These are phyloP conservation scores for Phytophthora palmivora DNA, from an alignment of 352 stramenopile species.

Conservation along the genomic window DNA sequence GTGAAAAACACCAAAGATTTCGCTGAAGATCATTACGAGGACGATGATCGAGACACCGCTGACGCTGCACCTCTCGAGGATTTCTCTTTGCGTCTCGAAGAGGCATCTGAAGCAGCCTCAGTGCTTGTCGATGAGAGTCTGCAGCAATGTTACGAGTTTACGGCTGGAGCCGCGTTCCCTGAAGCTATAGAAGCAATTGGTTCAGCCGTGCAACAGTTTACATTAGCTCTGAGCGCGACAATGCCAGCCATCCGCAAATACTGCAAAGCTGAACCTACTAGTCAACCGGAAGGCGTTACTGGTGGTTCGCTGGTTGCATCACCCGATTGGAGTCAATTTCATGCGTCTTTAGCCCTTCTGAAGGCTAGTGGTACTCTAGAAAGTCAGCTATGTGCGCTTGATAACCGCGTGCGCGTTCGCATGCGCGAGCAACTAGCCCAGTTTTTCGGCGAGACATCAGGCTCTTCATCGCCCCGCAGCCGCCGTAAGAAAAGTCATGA, in stretches of 20 bases:
- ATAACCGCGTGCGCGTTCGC: slow-evolving; percentile 55
- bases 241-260: slow-evolving; percentile 56
- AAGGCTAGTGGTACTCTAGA: slow-evolving; percentile 66
- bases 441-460: slow-evolving; percentile 35
- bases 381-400: slow-evolving; percentile 50
- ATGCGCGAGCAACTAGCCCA: slow-evolving; percentile 64
- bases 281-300: neutral
- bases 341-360: slow-evolving; percentile 66
- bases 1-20: slow-evolving; percentile 4
- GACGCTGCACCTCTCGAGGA: slow-evolving; percentile 49
- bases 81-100: slow-evolving; percentile 70
- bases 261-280: slow-evolving; percentile 40
- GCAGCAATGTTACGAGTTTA: slow-evolving; percentile 66
- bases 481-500: slow-evolving; percentile 43
- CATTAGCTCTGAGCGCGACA: slow-evolving; percentile 39
- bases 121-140: slow-evolving; percentile 58
- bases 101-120: slow-evolving; percentile 50
- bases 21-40: slow-evolving; percentile 27
- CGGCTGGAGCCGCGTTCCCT: slow-evolving; percentile 60
- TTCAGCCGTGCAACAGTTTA: slow-evolving; percentile 56
- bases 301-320: slow-evolving; percentile 18
- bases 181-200: slow-evolving; percentile 57
- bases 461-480: slow-evolving; percentile 36
- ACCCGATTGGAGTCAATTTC: slow-evolving; percentile 78
- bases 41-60: slow-evolving; percentile 28